Percentiles rank a stretch among this genome's conserved stretches.
phyloP scores from a whole-genome alignment of 2,329 filamentous ascomycete genomes.

The Pseudogymnoascus sp. region DNA sequence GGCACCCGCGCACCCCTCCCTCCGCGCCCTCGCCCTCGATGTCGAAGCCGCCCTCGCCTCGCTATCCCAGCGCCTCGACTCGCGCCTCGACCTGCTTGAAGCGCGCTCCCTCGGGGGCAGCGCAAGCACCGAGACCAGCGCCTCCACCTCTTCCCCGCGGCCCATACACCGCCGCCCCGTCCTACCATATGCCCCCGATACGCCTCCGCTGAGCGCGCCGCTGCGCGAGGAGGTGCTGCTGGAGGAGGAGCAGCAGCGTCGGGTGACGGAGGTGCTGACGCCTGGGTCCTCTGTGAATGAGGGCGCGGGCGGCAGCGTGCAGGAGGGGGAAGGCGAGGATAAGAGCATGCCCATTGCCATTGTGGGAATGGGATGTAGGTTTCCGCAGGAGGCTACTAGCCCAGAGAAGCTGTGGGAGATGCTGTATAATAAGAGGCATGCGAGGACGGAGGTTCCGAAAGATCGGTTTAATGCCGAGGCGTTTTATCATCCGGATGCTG shows the following conservation, averaged over 20 bases:
- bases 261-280: not conserved
- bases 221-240: not conserved
- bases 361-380: conserved; percentile 29
- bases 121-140: not conserved
- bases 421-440: conserved; percentile 29
- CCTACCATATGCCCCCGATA: not conserved
- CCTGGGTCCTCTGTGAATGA: not conserved
- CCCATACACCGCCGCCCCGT: not conserved
- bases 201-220: not conserved
- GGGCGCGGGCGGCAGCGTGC: not conserved
- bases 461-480: conserved; percentile 40
- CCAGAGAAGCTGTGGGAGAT: conserved; percentile 33
- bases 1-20: not conserved
- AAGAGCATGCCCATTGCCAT: conserved; percentile 27
- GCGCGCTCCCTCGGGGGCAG: not conserved
- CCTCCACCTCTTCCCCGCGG: not conserved
- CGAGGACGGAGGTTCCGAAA: conserved; percentile 27
- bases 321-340: not conserved
- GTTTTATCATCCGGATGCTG: conserved; percentile 44
- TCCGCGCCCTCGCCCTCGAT: not conserved
- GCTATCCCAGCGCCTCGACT: not conserved
- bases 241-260: not conserved
- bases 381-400: conserved; percentile 29
- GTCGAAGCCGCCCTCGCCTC: not conserved
- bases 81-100: not conserved